phyloP scores from a whole-genome alignment of 257 asterid species.

The Nicotiana tomentosiformis region DNA sequence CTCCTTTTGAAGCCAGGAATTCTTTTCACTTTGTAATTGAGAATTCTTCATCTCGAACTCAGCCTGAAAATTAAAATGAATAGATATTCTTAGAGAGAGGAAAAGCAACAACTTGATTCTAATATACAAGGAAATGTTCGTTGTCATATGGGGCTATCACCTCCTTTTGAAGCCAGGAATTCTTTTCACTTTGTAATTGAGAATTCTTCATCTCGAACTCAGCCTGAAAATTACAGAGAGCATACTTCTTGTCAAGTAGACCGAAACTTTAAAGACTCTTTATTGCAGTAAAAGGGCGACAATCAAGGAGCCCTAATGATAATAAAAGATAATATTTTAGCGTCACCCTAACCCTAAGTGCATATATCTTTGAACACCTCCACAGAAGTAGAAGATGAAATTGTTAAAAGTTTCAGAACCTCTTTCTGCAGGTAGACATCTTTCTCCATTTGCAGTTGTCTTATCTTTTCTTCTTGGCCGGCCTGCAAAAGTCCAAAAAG shows the following conservation, averaged over 20 bases:
- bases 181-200: constrained; percentile 42
- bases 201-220: constrained; percentile 31
- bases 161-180: constrained; percentile 56
- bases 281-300: constrained; percentile 6
- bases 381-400: not conserved
- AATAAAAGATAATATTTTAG: not conserved
- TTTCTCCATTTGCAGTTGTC: constrained; percentile 42
- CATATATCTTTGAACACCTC: not conserved
- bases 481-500: constrained; percentile 41
- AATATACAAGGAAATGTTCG: constrained; percentile 6
- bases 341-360: not conserved
- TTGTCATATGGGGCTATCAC: constrained; percentile 23
- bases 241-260: constrained; percentile 2
- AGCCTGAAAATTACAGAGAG: constrained; percentile 27
- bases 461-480: constrained; percentile 33
- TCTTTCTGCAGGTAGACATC: constrained; percentile 36
- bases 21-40: constrained; percentile 42
- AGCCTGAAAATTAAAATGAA: constrained; percentile 30
- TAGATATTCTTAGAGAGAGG: not conserved
- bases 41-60: constrained; percentile 31
- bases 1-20: constrained; percentile 56
- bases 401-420: constrained; percentile 34
- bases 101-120: not conserved
- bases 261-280: constrained; percentile 12
- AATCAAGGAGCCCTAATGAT: not conserved